phyloP scores from a whole-genome alignment of 768 basidiomycete species.

The Suillus occidentalis region DNA sequence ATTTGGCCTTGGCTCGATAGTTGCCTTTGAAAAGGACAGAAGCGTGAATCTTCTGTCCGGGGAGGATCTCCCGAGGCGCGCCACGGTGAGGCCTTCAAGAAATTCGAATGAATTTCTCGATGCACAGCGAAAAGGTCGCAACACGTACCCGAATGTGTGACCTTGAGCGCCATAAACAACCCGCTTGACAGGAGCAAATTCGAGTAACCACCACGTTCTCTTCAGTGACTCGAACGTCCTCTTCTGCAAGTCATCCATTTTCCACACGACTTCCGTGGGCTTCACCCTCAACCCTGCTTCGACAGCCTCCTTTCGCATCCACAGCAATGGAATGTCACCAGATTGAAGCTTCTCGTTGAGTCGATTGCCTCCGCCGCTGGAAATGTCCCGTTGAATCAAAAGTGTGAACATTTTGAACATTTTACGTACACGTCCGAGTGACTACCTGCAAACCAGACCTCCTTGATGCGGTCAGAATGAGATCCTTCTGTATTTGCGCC shows the following conservation, averaged over 20 bases:
- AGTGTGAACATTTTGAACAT: not conserved
- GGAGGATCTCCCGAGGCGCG: conserved; percentile 6
- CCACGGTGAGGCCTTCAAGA: conserved; percentile 5
- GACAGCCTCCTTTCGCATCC: conserved; percentile 28
- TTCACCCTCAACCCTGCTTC: conserved; percentile 21
- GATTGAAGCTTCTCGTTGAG: conserved; percentile 9
- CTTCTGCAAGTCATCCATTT: conserved; percentile 11
- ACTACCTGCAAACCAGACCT: conserved; percentile 33
- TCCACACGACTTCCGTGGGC: conserved; percentile 7
- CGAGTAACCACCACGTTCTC: conserved; percentile 1
- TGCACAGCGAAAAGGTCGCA: not conserved
- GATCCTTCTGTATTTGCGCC: conserved; percentile 9
- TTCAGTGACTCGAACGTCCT: conserved; percentile 7
- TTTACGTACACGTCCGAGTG: conserved; percentile 35
- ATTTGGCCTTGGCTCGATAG: conserved; percentile 11
- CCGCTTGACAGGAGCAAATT: conserved; percentile 10
- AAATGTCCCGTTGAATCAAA: not conserved
- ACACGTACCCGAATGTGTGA: conserved; percentile 5
- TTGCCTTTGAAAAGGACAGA: conserved; percentile 12
- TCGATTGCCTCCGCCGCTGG: conserved; percentile 22
- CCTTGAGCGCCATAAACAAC: conserved; percentile 6
- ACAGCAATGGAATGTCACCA: conserved; percentile 19
- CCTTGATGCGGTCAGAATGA: conserved; percentile 22
- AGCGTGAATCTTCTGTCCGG: conserved; percentile 14
- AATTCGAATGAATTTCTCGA: not conserved